phyloP scores from a whole-genome alignment of 805 yeast genomes.

The Wickerhamiella cacticola region DNA sequence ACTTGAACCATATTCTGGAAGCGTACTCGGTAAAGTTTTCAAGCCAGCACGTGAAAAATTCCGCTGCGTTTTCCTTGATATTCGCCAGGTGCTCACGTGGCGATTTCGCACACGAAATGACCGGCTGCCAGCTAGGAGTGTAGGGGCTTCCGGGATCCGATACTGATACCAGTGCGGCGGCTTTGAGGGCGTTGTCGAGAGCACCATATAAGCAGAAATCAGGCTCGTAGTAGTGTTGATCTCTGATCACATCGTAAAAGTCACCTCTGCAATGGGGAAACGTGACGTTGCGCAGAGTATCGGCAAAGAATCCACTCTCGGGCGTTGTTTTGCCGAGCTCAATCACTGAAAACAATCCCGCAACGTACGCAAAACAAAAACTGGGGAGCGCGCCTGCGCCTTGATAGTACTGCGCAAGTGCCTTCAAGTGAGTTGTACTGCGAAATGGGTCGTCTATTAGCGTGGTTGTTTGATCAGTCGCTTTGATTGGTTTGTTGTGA shows the following conservation, averaged over 20 bases:
- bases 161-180: constrained; percentile 1
- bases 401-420: background rate
- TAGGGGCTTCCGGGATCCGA: constrained; percentile 2
- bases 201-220: background rate
- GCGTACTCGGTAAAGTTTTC: too few relatives aligned
- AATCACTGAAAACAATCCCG: background rate
- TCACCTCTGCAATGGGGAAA: background rate
- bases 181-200: background rate
- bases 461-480: too few relatives aligned
- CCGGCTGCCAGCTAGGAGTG: background rate
- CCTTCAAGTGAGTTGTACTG: too few relatives aligned
- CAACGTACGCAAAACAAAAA: background rate
- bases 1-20: too few relatives aligned
- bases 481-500: too few relatives aligned
- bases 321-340: background rate
- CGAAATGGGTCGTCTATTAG: too few relatives aligned
- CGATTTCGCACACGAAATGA: background rate
- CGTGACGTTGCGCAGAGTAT: background rate
- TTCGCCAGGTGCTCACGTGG: background rate
- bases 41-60: background rate
- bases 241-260: too few relatives aligned
- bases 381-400: background rate
- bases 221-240: too few relatives aligned
- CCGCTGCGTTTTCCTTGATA: background rate
- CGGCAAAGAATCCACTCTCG: background rate